These are phyloP conservation scores for Pelargonium citronellum DNA, from an alignment of 441 rosid species.

Conservation along the genomic window DNA sequence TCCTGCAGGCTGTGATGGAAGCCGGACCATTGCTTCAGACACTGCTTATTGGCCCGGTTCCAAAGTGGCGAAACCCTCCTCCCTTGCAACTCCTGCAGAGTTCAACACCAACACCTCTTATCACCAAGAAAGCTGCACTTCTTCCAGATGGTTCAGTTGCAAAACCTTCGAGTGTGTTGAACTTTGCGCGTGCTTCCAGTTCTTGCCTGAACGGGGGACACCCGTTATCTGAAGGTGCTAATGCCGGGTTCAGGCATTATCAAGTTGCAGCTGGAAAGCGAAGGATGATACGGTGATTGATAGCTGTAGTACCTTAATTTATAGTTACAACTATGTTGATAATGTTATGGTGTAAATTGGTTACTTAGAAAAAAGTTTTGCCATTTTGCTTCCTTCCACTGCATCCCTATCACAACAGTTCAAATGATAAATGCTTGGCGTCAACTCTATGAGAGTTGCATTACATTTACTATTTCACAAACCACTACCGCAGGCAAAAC, in stretches of 20 bases:
- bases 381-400: too few relatives aligned
- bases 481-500: too few relatives aligned
- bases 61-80: constrained; percentile 87
- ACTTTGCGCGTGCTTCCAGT: constrained; percentile 21
- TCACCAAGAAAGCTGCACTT: not conserved
- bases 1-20: constrained; percentile 59
- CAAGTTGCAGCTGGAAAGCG: too few relatives aligned
- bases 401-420: too few relatives aligned
- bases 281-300: too few relatives aligned
- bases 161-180: constrained; percentile 33
- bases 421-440: too few relatives aligned
- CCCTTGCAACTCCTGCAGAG: constrained; percentile 49
- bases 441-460: too few relatives aligned
- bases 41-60: constrained; percentile 68
- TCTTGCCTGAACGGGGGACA: not conserved
- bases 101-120: constrained; percentile 34
- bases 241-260: too few relatives aligned
- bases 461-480: too few relatives aligned
- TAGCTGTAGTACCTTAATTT: too few relatives aligned
- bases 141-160: not conserved
- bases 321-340: not conserved
- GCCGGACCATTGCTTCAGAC: constrained; percentile 77
- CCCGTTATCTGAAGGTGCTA: too few relatives aligned
- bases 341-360: not conserved
- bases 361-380: too few relatives aligned